Conservation (phyloP, 352 stramenopile species). For the Pythium sukuiense region DNA sequence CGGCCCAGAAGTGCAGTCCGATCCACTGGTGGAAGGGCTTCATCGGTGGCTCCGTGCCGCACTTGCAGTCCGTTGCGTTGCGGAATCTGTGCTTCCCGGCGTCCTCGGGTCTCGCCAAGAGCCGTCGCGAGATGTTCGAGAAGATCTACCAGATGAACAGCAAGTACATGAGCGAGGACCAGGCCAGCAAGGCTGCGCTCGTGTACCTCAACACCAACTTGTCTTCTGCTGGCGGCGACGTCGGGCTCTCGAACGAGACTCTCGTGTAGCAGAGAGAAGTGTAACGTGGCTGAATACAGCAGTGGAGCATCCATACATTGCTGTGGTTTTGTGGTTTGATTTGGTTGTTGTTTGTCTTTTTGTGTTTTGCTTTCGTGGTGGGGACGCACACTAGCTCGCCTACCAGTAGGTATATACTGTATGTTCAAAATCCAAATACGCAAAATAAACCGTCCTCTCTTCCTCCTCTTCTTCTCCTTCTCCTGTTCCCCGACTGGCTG, state of each 20-base stretch:
- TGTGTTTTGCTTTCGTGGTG: neutral
- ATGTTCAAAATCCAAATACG: constrained; percentile 28
- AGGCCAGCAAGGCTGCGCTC: constrained; percentile 68
- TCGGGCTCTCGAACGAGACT: constrained; percentile 48
- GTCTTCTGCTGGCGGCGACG: constrained; percentile 33
- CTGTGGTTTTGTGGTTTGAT: constrained; percentile 10
- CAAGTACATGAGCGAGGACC: constrained; percentile 71
- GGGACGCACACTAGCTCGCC: constrained; percentile 7
- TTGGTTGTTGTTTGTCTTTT: constrained; percentile 14
- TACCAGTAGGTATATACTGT: constrained; percentile 20
- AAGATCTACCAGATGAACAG: constrained; percentile 53
- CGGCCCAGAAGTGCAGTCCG: constrained; percentile 66
- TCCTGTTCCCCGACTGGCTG: neutral
- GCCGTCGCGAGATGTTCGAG: constrained; percentile 55
- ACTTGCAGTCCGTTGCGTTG: constrained; percentile 62
- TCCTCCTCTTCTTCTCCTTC: neutral
- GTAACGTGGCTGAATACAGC: too few relatives aligned
- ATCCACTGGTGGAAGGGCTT: constrained; percentile 84
- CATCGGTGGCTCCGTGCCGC: constrained; percentile 67
- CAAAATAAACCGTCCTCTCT: constrained; percentile 13
- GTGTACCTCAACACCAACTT: constrained; percentile 72
- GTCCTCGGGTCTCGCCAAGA: constrained; percentile 51
- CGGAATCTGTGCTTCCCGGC: constrained; percentile 61
- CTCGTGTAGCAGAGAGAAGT: constrained; percentile 21
- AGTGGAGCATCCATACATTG: constrained; percentile 2